phyloP scores from a whole-genome alignment of 2,329 filamentous ascomycete genomes.

The Pestalotiopsis sp. region DNA sequence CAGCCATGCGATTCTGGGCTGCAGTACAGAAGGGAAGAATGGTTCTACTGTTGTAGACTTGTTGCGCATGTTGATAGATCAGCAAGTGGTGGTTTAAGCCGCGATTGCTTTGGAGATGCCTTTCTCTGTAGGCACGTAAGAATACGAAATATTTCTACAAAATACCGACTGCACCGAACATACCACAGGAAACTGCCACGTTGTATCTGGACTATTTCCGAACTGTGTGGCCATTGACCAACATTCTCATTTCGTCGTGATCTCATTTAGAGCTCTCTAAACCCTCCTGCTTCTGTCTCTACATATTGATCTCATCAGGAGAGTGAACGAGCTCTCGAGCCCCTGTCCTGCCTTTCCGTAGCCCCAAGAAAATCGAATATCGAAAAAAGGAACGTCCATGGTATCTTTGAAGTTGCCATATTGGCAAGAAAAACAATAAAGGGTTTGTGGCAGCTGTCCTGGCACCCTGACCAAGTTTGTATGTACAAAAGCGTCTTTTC shows the following conservation, averaged over 20 bases:
- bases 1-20: not conserved
- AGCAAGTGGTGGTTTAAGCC: not conserved
- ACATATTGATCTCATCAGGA: not conserved
- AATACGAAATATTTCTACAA: not conserved
- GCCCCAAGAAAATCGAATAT: not conserved
- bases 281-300: not conserved
- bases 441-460: not conserved
- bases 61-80: not conserved
- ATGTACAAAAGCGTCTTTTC: not conserved
- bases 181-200: no score
- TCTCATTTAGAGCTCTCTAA: slow-evolving; percentile 11
- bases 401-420: not conserved
- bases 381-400: not conserved
- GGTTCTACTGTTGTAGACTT: not conserved
- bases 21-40: not conserved
- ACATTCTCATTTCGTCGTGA: slow-evolving; percentile 17
- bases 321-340: not conserved
- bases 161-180: not conserved
- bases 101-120: not conserved
- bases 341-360: not conserved
- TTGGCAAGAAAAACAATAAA: not conserved
- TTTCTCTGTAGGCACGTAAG: not conserved
- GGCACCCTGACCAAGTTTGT: not conserved
- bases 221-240: not conserved
- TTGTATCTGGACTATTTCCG: no score